phyloP scores from a whole-genome alignment of 148 eudicot species.

The Chenopodium quinoa region DNA sequence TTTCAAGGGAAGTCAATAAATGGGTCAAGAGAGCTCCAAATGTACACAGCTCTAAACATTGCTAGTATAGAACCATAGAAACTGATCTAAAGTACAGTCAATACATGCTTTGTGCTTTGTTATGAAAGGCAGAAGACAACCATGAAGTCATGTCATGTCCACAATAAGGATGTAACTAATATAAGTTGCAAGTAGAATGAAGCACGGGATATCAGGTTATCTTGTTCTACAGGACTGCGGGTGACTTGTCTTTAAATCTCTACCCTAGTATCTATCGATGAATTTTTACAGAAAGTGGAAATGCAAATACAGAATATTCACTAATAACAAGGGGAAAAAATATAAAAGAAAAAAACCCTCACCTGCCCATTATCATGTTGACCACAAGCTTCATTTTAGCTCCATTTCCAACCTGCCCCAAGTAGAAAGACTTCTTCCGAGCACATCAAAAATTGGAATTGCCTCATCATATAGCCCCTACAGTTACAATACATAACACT shows the following conservation, averaged over 20 bases:
- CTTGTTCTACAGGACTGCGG: background rate
- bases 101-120: background rate
- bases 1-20: background rate
- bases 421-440: constrained; percentile 92
- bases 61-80: background rate
- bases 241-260: background rate
- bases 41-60: background rate
- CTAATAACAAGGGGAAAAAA: background rate
- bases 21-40: background rate
- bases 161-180: background rate
- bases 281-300: background rate
- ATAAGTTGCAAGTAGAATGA: background rate
- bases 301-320: background rate
- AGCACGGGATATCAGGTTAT: background rate
- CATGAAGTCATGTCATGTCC: background rate
- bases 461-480: constrained; percentile 80
- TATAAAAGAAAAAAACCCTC: background rate
- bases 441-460: constrained; percentile 80
- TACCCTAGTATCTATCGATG: background rate
- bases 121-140: background rate
- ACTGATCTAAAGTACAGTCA: background rate
- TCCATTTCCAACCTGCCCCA: constrained; percentile 94
- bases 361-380: constrained; percentile 99
- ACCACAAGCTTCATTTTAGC: constrained; percentile 99
- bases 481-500: constrained; percentile 11